A percentile compares a stretch with the other conserved stretches of the same genome.
These are phyloP conservation scores for Neurospora sp. DNA, from an alignment of 495 filamentous ascomycete species.

Conservation along the genomic window DNA sequence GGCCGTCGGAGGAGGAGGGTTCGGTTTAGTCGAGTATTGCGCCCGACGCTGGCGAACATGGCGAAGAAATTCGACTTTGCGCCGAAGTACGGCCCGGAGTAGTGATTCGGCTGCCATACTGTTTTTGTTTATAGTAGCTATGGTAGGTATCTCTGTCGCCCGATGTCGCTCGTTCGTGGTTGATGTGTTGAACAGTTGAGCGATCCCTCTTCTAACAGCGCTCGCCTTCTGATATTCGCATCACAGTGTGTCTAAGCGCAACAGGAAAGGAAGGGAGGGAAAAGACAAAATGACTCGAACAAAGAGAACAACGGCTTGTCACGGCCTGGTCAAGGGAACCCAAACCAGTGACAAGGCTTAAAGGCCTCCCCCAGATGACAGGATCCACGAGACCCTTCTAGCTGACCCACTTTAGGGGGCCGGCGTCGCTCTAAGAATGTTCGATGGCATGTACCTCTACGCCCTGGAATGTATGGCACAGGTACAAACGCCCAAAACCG, in stretches of 20 bases:
- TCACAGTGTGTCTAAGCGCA: not conserved
- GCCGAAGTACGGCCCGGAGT: conserved; percentile 13
- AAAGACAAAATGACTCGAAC: not conserved
- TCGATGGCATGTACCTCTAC: not conserved
- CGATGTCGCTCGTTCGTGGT: not conserved
- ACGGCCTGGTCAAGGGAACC: not conserved
- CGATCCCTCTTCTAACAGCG: not conserved
- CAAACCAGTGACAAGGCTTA: not conserved
- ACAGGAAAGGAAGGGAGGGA: not conserved
- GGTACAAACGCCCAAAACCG: not conserved
- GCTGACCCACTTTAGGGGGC: not conserved
- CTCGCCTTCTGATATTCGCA: not conserved
- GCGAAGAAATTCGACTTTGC: conserved; percentile 11
- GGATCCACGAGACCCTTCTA: not conserved
- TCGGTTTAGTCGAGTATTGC: conserved; percentile 8
- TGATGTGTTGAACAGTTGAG: not conserved
- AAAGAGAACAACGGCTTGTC: not conserved
- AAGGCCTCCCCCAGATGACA: not conserved
- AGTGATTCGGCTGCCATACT: conserved; percentile 10
- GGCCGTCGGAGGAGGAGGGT: conserved; percentile 3
- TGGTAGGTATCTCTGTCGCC: not conserved
- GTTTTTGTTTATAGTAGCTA: not conserved
- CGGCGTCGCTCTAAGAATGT: not conserved
- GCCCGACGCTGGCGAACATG: conserved; percentile 14
- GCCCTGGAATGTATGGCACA: not conserved